These are phyloP conservation scores for Ceratocystis variospora DNA, from an alignment of 2,329 filamentous ascomycete genomes.

Conservation along the genomic window DNA sequence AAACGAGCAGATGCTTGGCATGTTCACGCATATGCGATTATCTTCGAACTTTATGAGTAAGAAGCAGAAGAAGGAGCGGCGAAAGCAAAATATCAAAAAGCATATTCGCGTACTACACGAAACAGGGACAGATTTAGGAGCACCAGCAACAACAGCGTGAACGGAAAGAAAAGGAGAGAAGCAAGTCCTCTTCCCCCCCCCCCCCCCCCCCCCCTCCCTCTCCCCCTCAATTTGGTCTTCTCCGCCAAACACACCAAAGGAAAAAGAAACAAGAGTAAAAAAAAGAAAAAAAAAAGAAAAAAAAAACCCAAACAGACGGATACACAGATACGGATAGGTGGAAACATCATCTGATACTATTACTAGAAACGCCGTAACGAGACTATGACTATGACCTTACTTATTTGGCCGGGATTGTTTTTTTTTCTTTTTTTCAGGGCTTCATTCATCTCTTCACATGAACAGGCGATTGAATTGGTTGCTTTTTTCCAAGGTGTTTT, in stretches of 20 bases:
- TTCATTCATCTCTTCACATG: neutral
- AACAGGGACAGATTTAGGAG: conserved; percentile 8
- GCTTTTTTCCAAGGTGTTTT: neutral
- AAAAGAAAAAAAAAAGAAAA: neutral
- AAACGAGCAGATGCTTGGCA: conserved; percentile 14
- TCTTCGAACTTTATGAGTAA: conserved; percentile 15
- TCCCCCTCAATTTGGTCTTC: no score
- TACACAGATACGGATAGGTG: neutral
- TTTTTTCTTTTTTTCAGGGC: neutral
- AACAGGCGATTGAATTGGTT: neutral
- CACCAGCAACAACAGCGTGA: neutral
- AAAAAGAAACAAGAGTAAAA: neutral
- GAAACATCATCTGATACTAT: neutral
- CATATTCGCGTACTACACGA: conserved; percentile 28
- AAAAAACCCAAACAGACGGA: neutral
- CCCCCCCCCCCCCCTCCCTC: neutral
- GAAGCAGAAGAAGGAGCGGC: conserved; percentile 25
- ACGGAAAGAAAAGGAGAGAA: neutral
- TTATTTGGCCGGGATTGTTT: neutral
- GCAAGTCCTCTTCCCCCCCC: neutral
- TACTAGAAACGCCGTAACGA: conserved; percentile 3
- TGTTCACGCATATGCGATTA: conserved; percentile 12
- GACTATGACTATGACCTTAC: conserved; percentile 2
- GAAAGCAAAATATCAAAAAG: conserved; percentile 27
- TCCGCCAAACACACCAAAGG: no score